Percentiles rank a stretch among this genome's conserved stretches.
Conservation (phyloP, 2,329 filamentous ascomycete genomes). For the Scedosporium apiospermum region DNA sequence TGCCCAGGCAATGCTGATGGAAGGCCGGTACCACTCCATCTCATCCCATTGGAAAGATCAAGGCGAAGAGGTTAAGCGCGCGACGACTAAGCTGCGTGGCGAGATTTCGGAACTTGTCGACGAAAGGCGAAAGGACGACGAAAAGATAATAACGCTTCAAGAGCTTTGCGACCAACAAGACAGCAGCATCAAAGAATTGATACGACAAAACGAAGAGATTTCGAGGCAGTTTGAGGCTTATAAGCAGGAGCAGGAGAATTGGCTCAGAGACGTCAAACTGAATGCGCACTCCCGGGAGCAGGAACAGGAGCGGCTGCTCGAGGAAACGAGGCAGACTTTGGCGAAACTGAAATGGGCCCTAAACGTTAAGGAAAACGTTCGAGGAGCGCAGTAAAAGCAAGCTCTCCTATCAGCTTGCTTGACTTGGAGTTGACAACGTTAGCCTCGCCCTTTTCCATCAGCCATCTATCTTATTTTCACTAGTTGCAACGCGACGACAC, state of each 20-base stretch:
- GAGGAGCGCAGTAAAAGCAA: conserved; percentile 36
- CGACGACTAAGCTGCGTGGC: conserved; percentile 36
- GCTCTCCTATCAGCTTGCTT: not conserved
- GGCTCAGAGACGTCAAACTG: conserved; percentile 48
- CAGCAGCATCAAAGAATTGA: conserved; percentile 52
- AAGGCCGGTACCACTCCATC: conserved; percentile 61
- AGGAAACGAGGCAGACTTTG: conserved; percentile 49
- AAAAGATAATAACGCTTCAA: conserved; percentile 53
- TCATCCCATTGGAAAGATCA: conserved; percentile 58
- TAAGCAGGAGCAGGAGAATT: conserved; percentile 53
- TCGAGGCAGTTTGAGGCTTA: conserved; percentile 51
- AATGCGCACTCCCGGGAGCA: conserved; percentile 47
- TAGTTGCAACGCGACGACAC: too few relatives aligned
- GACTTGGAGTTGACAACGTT: not conserved
- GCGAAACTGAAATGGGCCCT: conserved; percentile 66
- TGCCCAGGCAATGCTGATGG: conserved; percentile 54
- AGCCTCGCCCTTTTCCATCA: not conserved
- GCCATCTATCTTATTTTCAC: too few relatives aligned
- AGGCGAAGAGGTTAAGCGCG: conserved; percentile 49
- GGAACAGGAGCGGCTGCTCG: conserved; percentile 50
- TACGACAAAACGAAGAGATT: conserved; percentile 54
- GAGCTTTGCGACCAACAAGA: conserved; percentile 67
- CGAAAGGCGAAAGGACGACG: conserved; percentile 49
- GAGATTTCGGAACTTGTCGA: conserved; percentile 47
- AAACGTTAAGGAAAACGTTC: conserved; percentile 53